A percentile compares a stretch with the other conserved stretches of the same genome.
Evolutionary conservation across 805 yeast species (phyloP).

Genomic region (Metschnikowia continentalis): DNA sequence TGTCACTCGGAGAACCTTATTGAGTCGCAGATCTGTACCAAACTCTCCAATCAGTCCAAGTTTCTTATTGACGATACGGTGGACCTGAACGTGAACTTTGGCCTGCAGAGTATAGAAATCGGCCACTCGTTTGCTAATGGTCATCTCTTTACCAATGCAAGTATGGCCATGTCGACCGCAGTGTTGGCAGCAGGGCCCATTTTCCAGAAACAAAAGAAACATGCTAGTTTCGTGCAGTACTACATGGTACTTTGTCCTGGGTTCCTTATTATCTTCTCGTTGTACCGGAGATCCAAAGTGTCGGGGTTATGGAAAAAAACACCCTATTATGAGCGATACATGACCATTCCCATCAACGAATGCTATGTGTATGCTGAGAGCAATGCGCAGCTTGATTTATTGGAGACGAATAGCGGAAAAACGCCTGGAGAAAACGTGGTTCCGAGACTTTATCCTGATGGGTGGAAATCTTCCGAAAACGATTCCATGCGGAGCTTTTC

Average conservation of each 20-base stretch:
- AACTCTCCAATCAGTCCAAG: slow-evolving; percentile 41
- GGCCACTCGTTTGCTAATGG: slow-evolving; percentile 48
- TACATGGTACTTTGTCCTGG: slow-evolving; percentile 71
- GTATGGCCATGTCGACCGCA: slow-evolving; percentile 55
- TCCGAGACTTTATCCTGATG: slow-evolving; percentile 76
- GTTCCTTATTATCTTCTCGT: slow-evolving; percentile 53
- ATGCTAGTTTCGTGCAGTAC: slow-evolving; percentile 57
- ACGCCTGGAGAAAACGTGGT: slow-evolving; percentile 54
- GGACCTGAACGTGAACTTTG: slow-evolving; percentile 51
- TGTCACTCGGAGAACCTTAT: slow-evolving; percentile 39
- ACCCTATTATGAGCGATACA: slow-evolving; percentile 47
- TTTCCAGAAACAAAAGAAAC: slow-evolving; percentile 67
- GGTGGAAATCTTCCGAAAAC: slow-evolving; percentile 79
- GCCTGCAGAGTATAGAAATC: slow-evolving; percentile 14
- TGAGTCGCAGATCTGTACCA: slow-evolving; percentile 29
- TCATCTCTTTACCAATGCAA: slow-evolving; percentile 48
- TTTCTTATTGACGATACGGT: slow-evolving; percentile 51
- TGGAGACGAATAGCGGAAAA: slow-evolving; percentile 39
- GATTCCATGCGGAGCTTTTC: slow-evolving; percentile 76
- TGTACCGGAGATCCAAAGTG: slow-evolving; percentile 42
- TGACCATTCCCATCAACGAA: slow-evolving; percentile 57
- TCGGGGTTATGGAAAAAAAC: slow-evolving; percentile 46
- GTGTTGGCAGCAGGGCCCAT: slow-evolving; percentile 62
- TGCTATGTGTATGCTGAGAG: slow-evolving; percentile 77
- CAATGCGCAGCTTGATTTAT: slow-evolving; percentile 53